Percentiles rank a stretch among this genome's conserved stretches.
Evolutionary conservation across 257 asterid genomes (phyloP).

Genomic region (Solanum chmielewskii): DNA sequence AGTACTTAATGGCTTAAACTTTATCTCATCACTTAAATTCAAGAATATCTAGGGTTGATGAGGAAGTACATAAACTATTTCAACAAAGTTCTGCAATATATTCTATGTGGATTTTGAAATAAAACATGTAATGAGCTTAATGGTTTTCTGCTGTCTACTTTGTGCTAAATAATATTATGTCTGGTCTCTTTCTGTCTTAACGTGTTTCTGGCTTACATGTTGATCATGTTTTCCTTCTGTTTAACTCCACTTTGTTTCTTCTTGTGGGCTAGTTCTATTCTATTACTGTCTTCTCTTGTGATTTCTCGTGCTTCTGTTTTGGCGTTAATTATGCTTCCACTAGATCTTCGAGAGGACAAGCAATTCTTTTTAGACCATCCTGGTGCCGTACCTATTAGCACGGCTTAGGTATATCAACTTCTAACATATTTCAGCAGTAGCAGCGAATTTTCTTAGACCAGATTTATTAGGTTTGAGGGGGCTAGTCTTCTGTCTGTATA

Average conservation of each 20-base stretch:
- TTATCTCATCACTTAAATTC: not conserved
- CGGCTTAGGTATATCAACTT: slow-evolving; percentile 33
- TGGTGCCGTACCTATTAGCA: slow-evolving; percentile 58
- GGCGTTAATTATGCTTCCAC: slow-evolving; percentile 3
- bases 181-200: not conserved
- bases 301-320: not conserved
- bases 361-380: slow-evolving; percentile 66
- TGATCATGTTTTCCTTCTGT: not conserved
- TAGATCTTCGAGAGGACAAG: slow-evolving; percentile 74
- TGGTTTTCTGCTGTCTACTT: not conserved
- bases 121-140: not conserved
- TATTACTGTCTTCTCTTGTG: not conserved
- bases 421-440: not conserved
- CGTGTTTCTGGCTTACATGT: not conserved
- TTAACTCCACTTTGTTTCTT: not conserved
- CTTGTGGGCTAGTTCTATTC: not conserved
- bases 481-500: not conserved
- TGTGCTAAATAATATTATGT: not conserved
- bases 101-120: not conserved
- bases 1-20: not conserved
- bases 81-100: not conserved
- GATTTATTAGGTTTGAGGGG: not conserved
- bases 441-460: not conserved
- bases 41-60: not conserved
- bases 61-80: not conserved